These are phyloP conservation scores for Populus hybrid DNA, from an alignment of 441 rosid genomes.

Conservation along the genomic window DNA sequence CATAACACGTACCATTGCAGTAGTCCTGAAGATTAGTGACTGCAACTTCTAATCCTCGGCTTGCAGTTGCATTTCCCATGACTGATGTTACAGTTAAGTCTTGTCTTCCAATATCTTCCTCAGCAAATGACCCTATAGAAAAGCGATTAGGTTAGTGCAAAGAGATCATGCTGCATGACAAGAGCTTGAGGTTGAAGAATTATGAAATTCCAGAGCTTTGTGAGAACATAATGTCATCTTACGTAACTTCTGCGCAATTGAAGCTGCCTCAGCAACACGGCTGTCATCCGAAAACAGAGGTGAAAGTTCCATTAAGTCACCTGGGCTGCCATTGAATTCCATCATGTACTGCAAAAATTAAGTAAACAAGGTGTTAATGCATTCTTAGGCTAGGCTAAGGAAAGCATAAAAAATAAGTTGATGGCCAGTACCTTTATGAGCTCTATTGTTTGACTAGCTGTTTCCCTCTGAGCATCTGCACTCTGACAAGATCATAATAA, in stretches of 20 bases:
- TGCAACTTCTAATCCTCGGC: conserved; percentile 98
- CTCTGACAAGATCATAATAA: conserved; percentile 54
- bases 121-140: conserved; percentile 82
- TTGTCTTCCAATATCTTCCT: conserved; percentile 96
- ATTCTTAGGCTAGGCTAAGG: conserved; percentile 5
- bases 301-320: conserved; percentile 98
- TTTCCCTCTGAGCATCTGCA: conserved; percentile 99
- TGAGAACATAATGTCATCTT: conserved; percentile 32
- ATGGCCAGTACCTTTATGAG: conserved; percentile 76
- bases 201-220: background rate
- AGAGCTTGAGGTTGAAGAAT: conserved; percentile 6
- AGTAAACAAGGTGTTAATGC: conserved; percentile 21
- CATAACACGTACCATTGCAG: conserved; percentile 77
- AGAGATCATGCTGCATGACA: background rate
- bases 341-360: conserved; percentile 75
- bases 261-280: conserved; percentile 99
- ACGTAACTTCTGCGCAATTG: conserved; percentile 96
- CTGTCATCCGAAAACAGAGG: conserved; percentile 98
- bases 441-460: conserved; percentile 96
- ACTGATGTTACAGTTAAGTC: conserved; percentile 56
- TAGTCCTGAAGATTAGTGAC: conserved; percentile 99
- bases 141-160: background rate
- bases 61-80: conserved; percentile 87
- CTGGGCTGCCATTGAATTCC: conserved; percentile 99
- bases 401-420: conserved; percentile 10